A percentile compares a stretch with the other conserved stretches of the same genome.
Conservation (phyloP, 345 rosid genomes). For the Rhizophora mangle region DNA sequence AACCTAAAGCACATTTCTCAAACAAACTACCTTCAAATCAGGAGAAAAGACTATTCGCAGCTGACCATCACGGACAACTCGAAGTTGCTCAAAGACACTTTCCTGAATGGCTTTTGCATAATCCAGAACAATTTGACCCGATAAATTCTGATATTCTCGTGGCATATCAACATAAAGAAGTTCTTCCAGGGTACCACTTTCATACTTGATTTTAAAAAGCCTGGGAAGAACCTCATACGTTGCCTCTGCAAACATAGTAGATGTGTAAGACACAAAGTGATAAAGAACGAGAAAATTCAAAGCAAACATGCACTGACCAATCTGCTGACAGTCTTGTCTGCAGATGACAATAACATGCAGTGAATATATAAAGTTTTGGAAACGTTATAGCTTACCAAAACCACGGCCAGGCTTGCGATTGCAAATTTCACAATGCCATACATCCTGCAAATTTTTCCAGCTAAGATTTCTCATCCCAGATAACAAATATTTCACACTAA, state of each 20-base stretch:
- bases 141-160: slow-evolving; percentile 75
- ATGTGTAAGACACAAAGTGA: slow-evolving; percentile 16
- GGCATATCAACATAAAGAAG: slow-evolving; percentile 98
- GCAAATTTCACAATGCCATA: slow-evolving; percentile 98
- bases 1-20: not conserved
- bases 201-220: slow-evolving; percentile 97
- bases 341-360: not conserved
- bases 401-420: slow-evolving; percentile 98
- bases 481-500: not conserved
- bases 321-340: not conserved
- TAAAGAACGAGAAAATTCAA: not conserved
- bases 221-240: slow-evolving; percentile 97
- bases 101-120: slow-evolving; percentile 99
- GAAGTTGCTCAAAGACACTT: slow-evolving; percentile 98
- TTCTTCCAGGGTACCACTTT: slow-evolving; percentile 96
- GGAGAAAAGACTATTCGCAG: slow-evolving; percentile 92
- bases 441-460: slow-evolving; percentile 60
- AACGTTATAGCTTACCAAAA: slow-evolving; percentile 57
- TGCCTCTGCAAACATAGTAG: slow-evolving; percentile 57
- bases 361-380: not conserved
- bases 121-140: slow-evolving; percentile 94
- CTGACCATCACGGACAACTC: slow-evolving; percentile 98
- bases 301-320: not conserved
- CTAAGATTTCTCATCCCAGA: not conserved
- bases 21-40: slow-evolving; percentile 66